phyloP scores from a whole-genome alignment of 148 eudicot genomes.

The Chenopodium berlandieri region DNA sequence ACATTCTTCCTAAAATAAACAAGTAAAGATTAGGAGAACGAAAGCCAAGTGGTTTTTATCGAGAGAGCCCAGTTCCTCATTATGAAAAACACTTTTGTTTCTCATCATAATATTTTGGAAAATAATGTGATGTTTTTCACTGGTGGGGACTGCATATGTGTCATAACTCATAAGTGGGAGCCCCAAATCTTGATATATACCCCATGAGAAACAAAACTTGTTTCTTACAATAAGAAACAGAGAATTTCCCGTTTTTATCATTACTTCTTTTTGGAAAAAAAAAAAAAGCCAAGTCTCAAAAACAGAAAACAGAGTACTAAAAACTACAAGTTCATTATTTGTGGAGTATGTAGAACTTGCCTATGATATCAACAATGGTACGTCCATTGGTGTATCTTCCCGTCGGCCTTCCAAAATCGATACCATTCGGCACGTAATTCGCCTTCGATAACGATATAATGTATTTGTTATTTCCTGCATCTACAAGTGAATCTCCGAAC shows the following conservation, averaged over 20 bases:
- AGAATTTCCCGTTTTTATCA: not conserved
- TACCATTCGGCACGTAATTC: conserved; percentile 57
- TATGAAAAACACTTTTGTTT: too few species aligned
- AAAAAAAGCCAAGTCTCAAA: not conserved
- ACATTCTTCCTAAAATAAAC: not conserved
- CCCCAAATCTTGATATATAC: too few species aligned
- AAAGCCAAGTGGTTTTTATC: not conserved
- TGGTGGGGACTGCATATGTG: too few species aligned
- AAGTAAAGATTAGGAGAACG: not conserved
- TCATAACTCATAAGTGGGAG: too few species aligned
- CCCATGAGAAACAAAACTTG: too few species aligned
- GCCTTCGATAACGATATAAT: conserved; percentile 64
- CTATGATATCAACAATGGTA: conserved; percentile 72
- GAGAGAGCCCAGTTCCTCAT: too few species aligned
- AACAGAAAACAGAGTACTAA: not conserved
- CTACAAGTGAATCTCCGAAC: conserved; percentile 83
- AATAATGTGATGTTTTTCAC: too few species aligned
- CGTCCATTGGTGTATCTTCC: conserved; percentile 78
- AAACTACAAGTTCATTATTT: not conserved
- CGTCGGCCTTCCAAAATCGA: conserved; percentile 73
- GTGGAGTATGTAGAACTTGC: conserved; percentile 24
- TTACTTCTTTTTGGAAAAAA: not conserved
- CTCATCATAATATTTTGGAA: too few species aligned
- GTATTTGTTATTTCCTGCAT: conserved; percentile 78
- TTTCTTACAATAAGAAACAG: too few species aligned